Conservation (phyloP, 1,284 basidiomycete species). For the Pseudozyma sp. region DNA sequence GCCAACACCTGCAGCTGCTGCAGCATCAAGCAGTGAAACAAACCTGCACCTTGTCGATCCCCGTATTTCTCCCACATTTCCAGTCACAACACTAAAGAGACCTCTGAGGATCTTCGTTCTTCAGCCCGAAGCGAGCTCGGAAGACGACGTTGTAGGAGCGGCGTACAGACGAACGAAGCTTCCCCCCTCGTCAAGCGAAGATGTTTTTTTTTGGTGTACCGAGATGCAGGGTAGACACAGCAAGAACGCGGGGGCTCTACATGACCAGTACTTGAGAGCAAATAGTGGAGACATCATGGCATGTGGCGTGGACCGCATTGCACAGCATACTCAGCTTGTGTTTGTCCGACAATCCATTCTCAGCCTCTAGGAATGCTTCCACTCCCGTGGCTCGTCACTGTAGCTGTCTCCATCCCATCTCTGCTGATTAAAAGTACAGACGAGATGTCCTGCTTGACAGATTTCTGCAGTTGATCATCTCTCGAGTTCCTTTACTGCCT, state of each 20-base stretch:
- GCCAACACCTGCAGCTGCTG: not conserved
- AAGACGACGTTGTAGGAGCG: no score
- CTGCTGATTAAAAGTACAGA: no score
- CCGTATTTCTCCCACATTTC: not conserved
- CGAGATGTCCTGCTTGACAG: not conserved
- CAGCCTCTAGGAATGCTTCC: slow-evolving; percentile 12
- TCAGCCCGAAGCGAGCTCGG: no score
- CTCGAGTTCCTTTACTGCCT: not conserved
- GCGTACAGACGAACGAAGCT: no score
- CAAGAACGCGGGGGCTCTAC: not conserved
- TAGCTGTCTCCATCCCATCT: not conserved
- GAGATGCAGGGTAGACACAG: not conserved
- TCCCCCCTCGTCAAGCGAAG: no score
- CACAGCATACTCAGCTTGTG: slow-evolving; percentile 3
- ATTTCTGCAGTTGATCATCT: not conserved
- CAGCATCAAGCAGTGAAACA: not conserved
- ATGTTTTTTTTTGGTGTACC: no score
- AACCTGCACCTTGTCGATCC: not conserved
- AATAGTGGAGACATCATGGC: not conserved
- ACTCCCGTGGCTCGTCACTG: not conserved
- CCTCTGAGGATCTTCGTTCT: no score
- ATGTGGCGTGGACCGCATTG: slow-evolving; percentile 12
- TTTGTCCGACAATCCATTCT: not conserved
- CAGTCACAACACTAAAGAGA: not conserved
- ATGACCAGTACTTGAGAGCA: not conserved